These are phyloP conservation scores for Penicillium sp. DNA, from an alignment of 2,329 filamentous ascomycete genomes.

Conservation along the genomic window DNA sequence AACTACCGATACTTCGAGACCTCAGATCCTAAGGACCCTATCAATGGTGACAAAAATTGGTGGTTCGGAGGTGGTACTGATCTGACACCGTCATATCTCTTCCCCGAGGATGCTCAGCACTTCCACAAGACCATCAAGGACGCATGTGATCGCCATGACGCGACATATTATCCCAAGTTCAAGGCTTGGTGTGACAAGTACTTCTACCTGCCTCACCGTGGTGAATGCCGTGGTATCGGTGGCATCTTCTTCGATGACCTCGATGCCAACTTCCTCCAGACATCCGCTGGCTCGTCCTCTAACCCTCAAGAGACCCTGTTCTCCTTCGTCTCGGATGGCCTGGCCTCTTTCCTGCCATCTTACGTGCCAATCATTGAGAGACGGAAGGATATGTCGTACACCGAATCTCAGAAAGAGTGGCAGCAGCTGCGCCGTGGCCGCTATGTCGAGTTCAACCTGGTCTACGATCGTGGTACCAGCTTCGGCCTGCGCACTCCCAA, in stretches of 20 bases:
- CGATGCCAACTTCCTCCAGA: conserved; percentile 57
- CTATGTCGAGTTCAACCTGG: conserved; percentile 98
- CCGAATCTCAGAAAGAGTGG: conserved; percentile 85
- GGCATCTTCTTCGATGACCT: conserved; percentile 99
- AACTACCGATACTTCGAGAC: conserved; percentile 99
- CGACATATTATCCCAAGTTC: conserved; percentile 86
- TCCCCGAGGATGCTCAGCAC: conserved; percentile 94
- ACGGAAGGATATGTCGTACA: conserved; percentile 89
- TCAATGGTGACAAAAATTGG: conserved; percentile 70
- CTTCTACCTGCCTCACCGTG: conserved; percentile 89
- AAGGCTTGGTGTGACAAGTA: conserved; percentile 99
- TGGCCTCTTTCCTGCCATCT: conserved; percentile 82
- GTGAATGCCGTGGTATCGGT: conserved; percentile 81
- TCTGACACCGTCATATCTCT: conserved; percentile 87
- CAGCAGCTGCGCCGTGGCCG: conserved; percentile 91
- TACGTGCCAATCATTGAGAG: conserved; percentile 86
- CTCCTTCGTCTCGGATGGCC: conserved; percentile 79
- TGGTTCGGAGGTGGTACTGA: conserved; percentile 98
- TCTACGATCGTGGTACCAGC: conserved; percentile 91
- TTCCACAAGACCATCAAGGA: conserved; percentile 94
- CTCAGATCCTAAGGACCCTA: conserved; percentile 72
- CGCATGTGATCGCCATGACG: conserved; percentile 89
- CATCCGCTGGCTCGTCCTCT: conserved; percentile 53
- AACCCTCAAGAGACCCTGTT: conserved; percentile 88
- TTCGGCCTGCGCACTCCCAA: conserved; percentile 94